Base-by-base conservation (phyloP, 345 rosid genomes). In the Physaria fendleri region DNA sequence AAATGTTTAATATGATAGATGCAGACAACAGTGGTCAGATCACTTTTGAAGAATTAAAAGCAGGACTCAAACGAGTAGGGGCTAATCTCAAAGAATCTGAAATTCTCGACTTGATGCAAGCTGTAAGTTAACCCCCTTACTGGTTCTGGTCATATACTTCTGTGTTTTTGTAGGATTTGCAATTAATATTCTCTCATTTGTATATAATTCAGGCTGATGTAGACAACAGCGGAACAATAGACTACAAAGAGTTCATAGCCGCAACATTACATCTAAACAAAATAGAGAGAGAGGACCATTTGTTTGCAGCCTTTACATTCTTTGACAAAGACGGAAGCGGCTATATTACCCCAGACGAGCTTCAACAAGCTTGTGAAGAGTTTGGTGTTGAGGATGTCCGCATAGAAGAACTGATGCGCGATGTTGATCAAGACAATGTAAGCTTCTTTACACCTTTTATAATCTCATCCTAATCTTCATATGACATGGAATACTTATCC, bases 291-390 rank as follows among this genome's bases (percentile, higher is more conserved):
- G 81, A 82, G 66, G 94, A 89, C 58, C 86, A 90, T 69, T 63
- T 89, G 16, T 86, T 73, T 59, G 87, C 92, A 9, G 97, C 97
- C 16, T 89, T 89, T 67, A 73, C 87, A 6, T 89, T 82, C 74
- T 89, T 89, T 58, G 97, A 86, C 68, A 86, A 84, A 71, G 97
- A 86, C 77, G 95, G 95, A 28, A 86, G 97, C 44, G 97, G 97
- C 15, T 89, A 82, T 62, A 89, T 89, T 14, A 89, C 97, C 20
- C 77, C 81, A 7, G 97, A 89, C 53, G 97, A 86, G 79, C 90
- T 89, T 33, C 95, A 89, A 72, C 84, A 78, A 58, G 97, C 95
- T 17, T 89, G 97, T 17, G 84, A 81, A 53, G 89, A 89, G 76
- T 86, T 79, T 71, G 97, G 97, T 58, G 57, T 89, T 30, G 85